Conservation (phyloP, 208 protist genomes). For the Acanthamoeba sp. region DNA sequence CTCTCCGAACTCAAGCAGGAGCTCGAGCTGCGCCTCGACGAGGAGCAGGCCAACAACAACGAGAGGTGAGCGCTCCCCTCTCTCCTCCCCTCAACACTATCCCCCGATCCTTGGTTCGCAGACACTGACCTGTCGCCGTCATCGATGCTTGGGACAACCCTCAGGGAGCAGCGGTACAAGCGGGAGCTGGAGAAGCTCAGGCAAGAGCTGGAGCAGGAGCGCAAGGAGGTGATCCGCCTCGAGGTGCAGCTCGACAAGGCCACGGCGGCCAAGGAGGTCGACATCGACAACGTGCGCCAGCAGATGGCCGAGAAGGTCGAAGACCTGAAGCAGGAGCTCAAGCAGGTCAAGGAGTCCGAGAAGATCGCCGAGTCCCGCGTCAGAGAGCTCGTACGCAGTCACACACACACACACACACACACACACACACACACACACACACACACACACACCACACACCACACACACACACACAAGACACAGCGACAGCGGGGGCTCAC, state of each 20-base stretch:
- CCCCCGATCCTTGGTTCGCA: too few relatives aligned
- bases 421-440: neutral
- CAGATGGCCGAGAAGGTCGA: conserved; percentile 59
- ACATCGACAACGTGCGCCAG: conserved; percentile 12
- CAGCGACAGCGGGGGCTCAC: neutral
- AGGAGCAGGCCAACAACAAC: conserved; percentile 50
- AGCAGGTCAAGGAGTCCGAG: conserved; percentile 38
- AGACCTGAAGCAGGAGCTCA: conserved; percentile 23
- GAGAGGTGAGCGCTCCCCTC: neutral
- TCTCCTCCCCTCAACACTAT: too few relatives aligned
- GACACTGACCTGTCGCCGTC: too few relatives aligned
- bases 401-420: neutral
- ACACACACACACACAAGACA: neutral
- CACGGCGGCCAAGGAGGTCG: conserved; percentile 28
- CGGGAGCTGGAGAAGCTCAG: conserved; percentile 47
- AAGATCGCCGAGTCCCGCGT: conserved; percentile 26
- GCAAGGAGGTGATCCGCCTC: conserved; percentile 59
- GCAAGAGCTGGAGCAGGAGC: conserved; percentile 39
- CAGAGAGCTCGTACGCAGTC: conserved; percentile 30
- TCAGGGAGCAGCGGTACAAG: conserved; percentile 23
- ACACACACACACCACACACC: neutral
- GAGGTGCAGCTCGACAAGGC: conserved; percentile 63
- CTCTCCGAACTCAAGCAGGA: conserved; percentile 51
- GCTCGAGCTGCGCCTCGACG: conserved; percentile 65
- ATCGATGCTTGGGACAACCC: neutral